Evolutionary conservation across 495 filamentous ascomycete genomes (phyloP), one percentile per base, ranked within the genome.

Genomic region (Letharia lupina): DNA sequence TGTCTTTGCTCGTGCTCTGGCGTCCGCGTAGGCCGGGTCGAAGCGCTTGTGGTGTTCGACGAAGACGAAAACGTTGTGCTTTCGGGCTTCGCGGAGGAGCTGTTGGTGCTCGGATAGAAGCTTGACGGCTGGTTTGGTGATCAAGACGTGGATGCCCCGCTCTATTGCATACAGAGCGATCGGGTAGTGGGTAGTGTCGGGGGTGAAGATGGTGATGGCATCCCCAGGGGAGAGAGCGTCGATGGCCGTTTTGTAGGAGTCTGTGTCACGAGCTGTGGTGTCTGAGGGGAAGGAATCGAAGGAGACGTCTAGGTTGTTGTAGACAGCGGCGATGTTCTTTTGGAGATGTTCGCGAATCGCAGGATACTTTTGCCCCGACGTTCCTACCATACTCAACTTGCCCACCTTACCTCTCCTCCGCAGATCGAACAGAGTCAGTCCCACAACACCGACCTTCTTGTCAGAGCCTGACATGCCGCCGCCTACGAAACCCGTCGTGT

Each of bases 11-110:
- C 88, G 86, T 72, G 86, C 86, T 56, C 77, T 76, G 2, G 93
- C 93, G 73, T 97, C 93, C 8, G 89, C 82, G 79, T 97, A 97
- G 0, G 90, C 91, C 1, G 92, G 92, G 74, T 96, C 93, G 76
- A 86, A 97, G 60, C 93, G 90, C 75, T 97, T 97, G 82, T 97
- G 93, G 77, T 97, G 93, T 79, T 97, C 93, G 73, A 97, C 81
- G 79, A 90, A 97, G 66, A 97, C 91, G 74, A 93, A 92, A 59
- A 96, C 91, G 63, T 86, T 84, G 73, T 89, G 80, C 67, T 89
- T 89, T 68, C 85, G 82, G 16, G 90, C 84, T 20, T 83, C 90
- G 40, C 81, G 83, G 52, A 95, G 77, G 16, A 97, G 86, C 2
- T 83, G 74, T 42, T 89, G 80, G 77, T 97, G 93, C 75, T 96